These are phyloP conservation scores for Paraconiothyrium brasiliense DNA, from an alignment of 2,329 filamentous ascomycete species.

Conservation along the genomic window DNA sequence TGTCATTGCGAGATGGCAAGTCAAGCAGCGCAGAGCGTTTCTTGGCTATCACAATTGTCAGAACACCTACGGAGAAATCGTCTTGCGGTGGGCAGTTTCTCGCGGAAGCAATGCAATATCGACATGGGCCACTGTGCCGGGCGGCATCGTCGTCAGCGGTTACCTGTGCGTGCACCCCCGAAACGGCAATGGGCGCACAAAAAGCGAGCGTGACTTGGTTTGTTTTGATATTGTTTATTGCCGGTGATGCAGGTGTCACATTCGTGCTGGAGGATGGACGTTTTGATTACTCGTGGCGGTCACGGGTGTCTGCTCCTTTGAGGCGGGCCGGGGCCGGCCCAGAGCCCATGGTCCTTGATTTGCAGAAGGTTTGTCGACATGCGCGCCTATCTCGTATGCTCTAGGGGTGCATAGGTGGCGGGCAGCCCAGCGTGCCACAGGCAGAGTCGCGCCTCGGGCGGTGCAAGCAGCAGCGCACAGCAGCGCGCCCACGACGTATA, in stretches of 20 bases:
- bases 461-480: not conserved
- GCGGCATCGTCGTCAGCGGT: not conserved
- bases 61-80: not conserved
- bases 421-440: not conserved
- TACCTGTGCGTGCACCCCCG: not conserved
- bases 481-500: not conserved
- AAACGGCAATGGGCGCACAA: slow-evolving; percentile 1
- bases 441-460: not conserved
- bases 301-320: not conserved
- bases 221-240: slow-evolving; percentile 6
- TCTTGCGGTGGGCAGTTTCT: not conserved
- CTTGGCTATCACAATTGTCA: not conserved
- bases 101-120: not conserved
- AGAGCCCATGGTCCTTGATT: not conserved
- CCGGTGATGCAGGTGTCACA: not conserved
- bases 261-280: not conserved
- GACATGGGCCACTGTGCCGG: not conserved
- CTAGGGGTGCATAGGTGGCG: not conserved
- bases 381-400: not conserved
- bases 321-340: not conserved
- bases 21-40: not conserved
- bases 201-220: slow-evolving; percentile 8
- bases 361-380: slow-evolving; percentile 4
- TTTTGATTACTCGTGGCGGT: slow-evolving; percentile 13
- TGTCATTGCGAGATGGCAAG: not conserved